Evolutionary conservation across 176 grass and related monocot genomes (phyloP).

Genomic region (Musa beccarii): DNA sequence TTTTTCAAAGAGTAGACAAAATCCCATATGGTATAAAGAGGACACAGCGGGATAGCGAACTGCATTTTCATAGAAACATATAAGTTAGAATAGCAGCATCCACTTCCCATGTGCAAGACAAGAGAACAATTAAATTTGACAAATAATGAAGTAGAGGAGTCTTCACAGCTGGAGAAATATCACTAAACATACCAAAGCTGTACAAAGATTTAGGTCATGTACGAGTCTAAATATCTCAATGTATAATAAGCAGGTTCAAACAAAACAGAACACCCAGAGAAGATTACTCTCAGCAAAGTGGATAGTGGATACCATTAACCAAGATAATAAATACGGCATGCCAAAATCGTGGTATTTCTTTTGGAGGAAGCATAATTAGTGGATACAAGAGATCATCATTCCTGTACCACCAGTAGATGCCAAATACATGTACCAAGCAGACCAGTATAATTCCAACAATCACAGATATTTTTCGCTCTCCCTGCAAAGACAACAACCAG

Average conservation of each 20-base stretch:
- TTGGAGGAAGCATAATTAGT: slow-evolving; percentile 70
- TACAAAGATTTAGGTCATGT: background rate
- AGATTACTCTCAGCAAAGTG: slow-evolving; percentile 14
- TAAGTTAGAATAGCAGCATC: too few species aligned
- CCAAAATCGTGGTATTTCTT: slow-evolving; percentile 95
- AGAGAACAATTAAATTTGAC: too few species aligned
- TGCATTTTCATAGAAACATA: too few species aligned
- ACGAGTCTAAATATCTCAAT: background rate
- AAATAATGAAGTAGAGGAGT: too few species aligned
- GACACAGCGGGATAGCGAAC: too few species aligned
- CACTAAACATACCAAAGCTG: background rate
- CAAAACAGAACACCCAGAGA: background rate
- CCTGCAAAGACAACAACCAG: slow-evolving; percentile 33
- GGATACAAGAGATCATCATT: slow-evolving; percentile 67
- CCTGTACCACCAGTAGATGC: slow-evolving; percentile 91
- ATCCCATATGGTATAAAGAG: too few species aligned
- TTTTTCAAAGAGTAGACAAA: too few species aligned
- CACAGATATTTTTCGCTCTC: slow-evolving; percentile 68
- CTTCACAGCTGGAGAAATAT: too few species aligned
- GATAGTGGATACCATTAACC: slow-evolving; percentile 76
- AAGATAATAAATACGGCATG: slow-evolving; percentile 81
- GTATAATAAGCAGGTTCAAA: background rate
- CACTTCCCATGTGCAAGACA: too few species aligned
- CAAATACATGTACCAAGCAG: slow-evolving; percentile 60
- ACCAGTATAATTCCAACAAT: slow-evolving; percentile 74